A percentile compares a stretch with the other conserved stretches of the same genome.
Conservation (phyloP, 495 filamentous ascomycete species). For the Astrothelium subdiscretum region DNA sequence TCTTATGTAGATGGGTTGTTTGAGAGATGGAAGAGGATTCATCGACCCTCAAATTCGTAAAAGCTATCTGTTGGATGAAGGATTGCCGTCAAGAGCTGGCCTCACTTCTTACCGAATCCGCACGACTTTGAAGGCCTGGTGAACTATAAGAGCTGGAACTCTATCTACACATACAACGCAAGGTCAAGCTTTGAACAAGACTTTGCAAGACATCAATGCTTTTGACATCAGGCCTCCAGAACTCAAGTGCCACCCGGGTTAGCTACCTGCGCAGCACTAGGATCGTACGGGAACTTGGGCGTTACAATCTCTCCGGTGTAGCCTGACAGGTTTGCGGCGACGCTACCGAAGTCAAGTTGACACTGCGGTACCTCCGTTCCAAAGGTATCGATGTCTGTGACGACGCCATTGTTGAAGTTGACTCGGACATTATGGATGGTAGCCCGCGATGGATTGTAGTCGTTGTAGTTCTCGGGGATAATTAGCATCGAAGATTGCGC, state of each 20-base stretch:
- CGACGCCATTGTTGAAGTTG: conserved; percentile 28
- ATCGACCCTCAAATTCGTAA: too few relatives aligned
- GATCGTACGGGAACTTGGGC: conserved; percentile 34
- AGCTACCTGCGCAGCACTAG: background rate
- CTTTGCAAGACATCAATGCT: background rate
- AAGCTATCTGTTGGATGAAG: too few relatives aligned
- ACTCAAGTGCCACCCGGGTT: background rate
- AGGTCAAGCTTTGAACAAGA: background rate
- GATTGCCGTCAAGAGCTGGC: too few relatives aligned
- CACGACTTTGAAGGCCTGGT: background rate
- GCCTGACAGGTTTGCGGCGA: conserved; percentile 20
- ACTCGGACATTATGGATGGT: conserved; percentile 28
- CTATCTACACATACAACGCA: background rate
- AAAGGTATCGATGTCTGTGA: conserved; percentile 28
- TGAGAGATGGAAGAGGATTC: too few relatives aligned
- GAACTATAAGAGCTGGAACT: background rate
- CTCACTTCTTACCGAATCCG: too few relatives aligned
- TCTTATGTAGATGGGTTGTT: too few relatives aligned
- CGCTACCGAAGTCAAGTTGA: conserved; percentile 7
- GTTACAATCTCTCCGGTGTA: conserved; percentile 37
- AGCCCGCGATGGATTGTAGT: conserved; percentile 2
- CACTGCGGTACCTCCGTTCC: conserved; percentile 23
- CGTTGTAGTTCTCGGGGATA: conserved; percentile 13
- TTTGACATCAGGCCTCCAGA: background rate
- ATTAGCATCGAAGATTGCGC: conserved; percentile 9